Percentiles rank a stretch among this genome's conserved stretches.
Evolutionary conservation across 1,139 yeast species (phyloP).

Genomic region (Yarrowia galli): DNA sequence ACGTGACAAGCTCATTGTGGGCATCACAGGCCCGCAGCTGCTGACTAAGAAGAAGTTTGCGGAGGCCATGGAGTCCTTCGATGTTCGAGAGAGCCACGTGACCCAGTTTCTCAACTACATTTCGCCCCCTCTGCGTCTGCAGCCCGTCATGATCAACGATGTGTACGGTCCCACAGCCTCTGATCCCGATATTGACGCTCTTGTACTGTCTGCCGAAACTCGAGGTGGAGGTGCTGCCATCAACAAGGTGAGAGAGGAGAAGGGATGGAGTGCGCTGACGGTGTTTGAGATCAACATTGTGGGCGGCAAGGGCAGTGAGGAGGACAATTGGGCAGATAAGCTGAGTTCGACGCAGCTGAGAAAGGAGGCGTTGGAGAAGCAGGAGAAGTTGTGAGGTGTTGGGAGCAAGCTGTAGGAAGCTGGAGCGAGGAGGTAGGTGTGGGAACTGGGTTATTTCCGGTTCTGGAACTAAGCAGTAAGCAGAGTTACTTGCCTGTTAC

Average conservation of each 20-base stretch:
- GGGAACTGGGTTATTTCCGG: too few species aligned
- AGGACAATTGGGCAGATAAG: slow-evolving; percentile 71
- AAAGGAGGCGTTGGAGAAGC: slow-evolving; percentile 46
- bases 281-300: slow-evolving; percentile 73
- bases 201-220: slow-evolving; percentile 84
- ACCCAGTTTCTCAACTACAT: slow-evolving; percentile 58
- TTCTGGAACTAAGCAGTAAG: too few species aligned
- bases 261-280: slow-evolving; percentile 61
- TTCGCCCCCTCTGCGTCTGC: slow-evolving; percentile 55
- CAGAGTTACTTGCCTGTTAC: too few species aligned
- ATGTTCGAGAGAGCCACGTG: slow-evolving; percentile 59
- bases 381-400: slow-evolving; percentile 34
- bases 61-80: slow-evolving; percentile 68
- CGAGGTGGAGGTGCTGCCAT: slow-evolving; percentile 74
- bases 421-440: too few species aligned
- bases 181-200: slow-evolving; percentile 74
- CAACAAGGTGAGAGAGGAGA: slow-evolving; percentile 66
- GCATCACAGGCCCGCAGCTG: slow-evolving; percentile 82
- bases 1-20: slow-evolving; percentile 65
- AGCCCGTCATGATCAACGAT: slow-evolving; percentile 72
- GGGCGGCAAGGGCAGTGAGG: slow-evolving; percentile 60
- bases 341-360: slow-evolving; percentile 78
- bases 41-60: slow-evolving; percentile 76
- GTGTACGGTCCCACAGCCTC: slow-evolving; percentile 94
- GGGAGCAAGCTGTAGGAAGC: not conserved